Percentiles rank a stretch among this genome's conserved stretches.
Conservation (phyloP, 495 filamentous ascomycete species). For the Penicillium lagena region DNA sequence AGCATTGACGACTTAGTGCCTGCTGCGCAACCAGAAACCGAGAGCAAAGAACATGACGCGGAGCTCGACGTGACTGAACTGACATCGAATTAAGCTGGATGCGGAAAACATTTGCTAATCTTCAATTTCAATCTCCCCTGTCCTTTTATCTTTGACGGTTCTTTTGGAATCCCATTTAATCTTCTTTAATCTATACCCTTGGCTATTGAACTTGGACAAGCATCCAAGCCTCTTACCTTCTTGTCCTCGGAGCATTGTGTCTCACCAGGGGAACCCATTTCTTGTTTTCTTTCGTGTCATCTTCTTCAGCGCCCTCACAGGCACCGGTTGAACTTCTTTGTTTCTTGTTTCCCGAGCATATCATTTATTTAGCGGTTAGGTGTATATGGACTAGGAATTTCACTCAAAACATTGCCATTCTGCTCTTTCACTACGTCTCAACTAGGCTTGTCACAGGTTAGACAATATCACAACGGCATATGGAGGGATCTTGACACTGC, state of each 20-base stretch:
- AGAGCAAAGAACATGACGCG: constrained; percentile 13
- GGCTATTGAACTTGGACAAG: background rate
- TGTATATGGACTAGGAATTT: too few species aligned
- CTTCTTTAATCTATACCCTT: constrained; percentile 12
- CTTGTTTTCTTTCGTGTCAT: too few species aligned
- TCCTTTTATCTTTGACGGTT: background rate
- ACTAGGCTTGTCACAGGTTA: too few species aligned
- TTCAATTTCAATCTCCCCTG: background rate
- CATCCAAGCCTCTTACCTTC: background rate
- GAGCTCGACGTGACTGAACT: constrained; percentile 26
- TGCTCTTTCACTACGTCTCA: too few species aligned
- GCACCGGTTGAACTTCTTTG: too few species aligned
- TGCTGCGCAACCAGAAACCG: constrained; percentile 2
- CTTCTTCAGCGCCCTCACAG: too few species aligned
- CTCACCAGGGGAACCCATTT: too few species aligned
- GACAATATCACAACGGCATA: constrained; percentile 1
- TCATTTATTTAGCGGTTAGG: too few species aligned
- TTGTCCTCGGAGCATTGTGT: background rate
- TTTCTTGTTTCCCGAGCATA: too few species aligned
- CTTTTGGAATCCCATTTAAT: background rate
- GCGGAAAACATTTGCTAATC: background rate
- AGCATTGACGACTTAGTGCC: constrained; percentile 2
- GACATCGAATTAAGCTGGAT: constrained; percentile 16
- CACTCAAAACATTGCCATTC: too few species aligned
- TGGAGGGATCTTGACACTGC: background rate